These are phyloP conservation scores for Ambrosiella beaveri DNA, from an alignment of 2,329 filamentous ascomycete species.

Conservation along the genomic window DNA sequence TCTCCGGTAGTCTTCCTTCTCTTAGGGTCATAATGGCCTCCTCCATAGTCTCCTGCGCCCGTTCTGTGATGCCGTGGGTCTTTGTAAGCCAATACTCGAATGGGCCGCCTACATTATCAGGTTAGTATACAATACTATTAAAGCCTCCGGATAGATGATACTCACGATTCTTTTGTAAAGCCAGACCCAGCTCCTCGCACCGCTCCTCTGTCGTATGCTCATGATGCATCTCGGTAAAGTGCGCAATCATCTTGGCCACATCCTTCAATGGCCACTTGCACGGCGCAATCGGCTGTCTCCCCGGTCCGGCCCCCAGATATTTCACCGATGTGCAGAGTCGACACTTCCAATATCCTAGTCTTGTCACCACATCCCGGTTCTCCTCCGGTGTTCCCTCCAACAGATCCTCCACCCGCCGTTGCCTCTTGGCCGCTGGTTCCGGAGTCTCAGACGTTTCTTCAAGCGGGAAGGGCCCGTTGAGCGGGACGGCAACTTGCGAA, in stretches of 20 bases:
- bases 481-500: slow-evolving; percentile 6
- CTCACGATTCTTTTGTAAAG: slow-evolving; percentile 25
- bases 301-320: slow-evolving; percentile 24
- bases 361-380: slow-evolving; percentile 19
- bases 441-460: slow-evolving; percentile 1
- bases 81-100: slow-evolving; percentile 31
- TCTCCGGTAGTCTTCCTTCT: slow-evolving; percentile 21
- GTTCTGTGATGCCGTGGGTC: slow-evolving; percentile 23
- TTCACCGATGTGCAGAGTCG: slow-evolving; percentile 27
- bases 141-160: slow-evolving; percentile 9
- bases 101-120: slow-evolving; percentile 21
- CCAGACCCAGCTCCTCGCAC: slow-evolving; percentile 26
- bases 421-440: slow-evolving; percentile 10
- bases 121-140: slow-evolving; percentile 3
- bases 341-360: slow-evolving; percentile 31
- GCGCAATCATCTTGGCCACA: slow-evolving; percentile 29
- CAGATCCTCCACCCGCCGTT: neutral
- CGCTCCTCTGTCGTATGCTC: slow-evolving; percentile 27
- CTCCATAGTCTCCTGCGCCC: slow-evolving; percentile 21
- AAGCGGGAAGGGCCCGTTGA: slow-evolving; percentile 5
- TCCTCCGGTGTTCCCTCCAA: slow-evolving; percentile 12
- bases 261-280: slow-evolving; percentile 31
- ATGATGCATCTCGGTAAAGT: slow-evolving; percentile 29
- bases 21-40: slow-evolving; percentile 22
- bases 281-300: slow-evolving; percentile 26